Evolutionary conservation across 176 grass and related monocot species (phyloP).

Genomic region (Lolium multiflorum): DNA sequence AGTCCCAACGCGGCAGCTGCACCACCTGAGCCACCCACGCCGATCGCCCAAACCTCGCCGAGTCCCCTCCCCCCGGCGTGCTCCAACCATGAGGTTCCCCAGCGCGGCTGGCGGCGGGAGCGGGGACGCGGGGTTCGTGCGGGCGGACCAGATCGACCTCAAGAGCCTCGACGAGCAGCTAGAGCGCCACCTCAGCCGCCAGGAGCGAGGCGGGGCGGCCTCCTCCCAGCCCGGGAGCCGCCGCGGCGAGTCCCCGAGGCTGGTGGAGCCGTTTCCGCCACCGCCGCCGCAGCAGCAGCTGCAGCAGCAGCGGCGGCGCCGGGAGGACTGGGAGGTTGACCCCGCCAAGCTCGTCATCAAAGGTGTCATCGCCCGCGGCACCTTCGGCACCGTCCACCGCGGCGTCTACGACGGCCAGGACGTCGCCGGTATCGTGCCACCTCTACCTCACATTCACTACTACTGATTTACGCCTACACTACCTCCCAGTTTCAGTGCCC

Average conservation of each 20-base stretch:
- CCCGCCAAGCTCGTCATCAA: slow-evolving; percentile 84
- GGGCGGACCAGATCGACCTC: slow-evolving; percentile 99
- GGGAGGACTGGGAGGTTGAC: slow-evolving; percentile 98
- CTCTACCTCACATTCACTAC: neutral
- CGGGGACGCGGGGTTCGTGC: slow-evolving; percentile 80
- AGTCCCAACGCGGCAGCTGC: slow-evolving; percentile 1
- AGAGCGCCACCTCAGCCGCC: slow-evolving; percentile 84
- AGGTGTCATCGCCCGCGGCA: slow-evolving; percentile 91
- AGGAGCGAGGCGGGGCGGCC: neutral
- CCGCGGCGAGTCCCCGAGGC: slow-evolving; percentile 38
- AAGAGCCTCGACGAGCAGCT: slow-evolving; percentile 99
- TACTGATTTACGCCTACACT: neutral
- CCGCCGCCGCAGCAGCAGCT: neutral
- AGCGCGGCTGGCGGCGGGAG: slow-evolving; percentile 43
- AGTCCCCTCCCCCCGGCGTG: slow-evolving; percentile 49
- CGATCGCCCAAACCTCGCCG: slow-evolving; percentile 21
- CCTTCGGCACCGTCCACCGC: slow-evolving; percentile 95
- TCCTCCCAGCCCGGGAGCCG: slow-evolving; percentile 14
- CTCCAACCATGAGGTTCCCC: slow-evolving; percentile 73
- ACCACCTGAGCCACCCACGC: slow-evolving; percentile 27
- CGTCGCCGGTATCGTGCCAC: slow-evolving; percentile 75
- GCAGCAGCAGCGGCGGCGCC: slow-evolving; percentile 24
- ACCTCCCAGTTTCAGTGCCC: slow-evolving; percentile 4
- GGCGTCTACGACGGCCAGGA: slow-evolving; percentile 99
- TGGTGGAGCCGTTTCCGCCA: slow-evolving; percentile 24